phyloP scores from a whole-genome alignment of 1,284 basidiomycete species.

The Naganishia albida region DNA sequence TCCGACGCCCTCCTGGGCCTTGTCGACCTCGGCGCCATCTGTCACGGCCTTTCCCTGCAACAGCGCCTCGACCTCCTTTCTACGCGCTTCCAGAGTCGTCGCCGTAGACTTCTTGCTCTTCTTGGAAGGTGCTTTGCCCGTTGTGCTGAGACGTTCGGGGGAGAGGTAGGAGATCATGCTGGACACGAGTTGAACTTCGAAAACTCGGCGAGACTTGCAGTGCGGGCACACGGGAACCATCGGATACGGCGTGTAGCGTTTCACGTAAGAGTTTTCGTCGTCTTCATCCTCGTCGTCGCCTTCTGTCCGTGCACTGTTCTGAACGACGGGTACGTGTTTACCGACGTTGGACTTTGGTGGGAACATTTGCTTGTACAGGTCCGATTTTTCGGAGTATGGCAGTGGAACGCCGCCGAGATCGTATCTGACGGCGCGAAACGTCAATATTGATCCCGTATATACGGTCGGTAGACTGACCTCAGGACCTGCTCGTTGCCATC shows the following conservation, averaged over 20 bases:
- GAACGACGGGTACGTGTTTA: conserved; percentile 12
- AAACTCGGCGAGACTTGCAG: conserved; percentile 47
- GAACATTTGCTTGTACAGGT: conserved; percentile 50
- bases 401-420: conserved; percentile 52
- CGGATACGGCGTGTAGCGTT: conserved; percentile 39
- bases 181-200: conserved; percentile 54
- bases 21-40: conserved; percentile 37
- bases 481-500: conserved; percentile 50
- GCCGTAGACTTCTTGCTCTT: conserved; percentile 35
- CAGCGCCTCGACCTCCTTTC: conserved; percentile 44
- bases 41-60: conserved; percentile 37
- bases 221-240: conserved; percentile 44
- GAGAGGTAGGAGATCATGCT: conserved; percentile 49
- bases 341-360: conserved; percentile 39
- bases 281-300: conserved; percentile 44
- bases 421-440: conserved; percentile 40
- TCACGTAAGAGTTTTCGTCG: conserved; percentile 39
- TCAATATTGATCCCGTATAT: neutral
- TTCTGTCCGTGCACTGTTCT: conserved; percentile 5
- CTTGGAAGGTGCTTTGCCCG: conserved; percentile 36
- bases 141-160: conserved; percentile 43
- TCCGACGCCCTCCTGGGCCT: conserved; percentile 27
- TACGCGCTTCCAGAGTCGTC: conserved; percentile 44
- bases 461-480: conserved; percentile 36
- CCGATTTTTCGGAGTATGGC: conserved; percentile 49